Evolutionary conservation across 2,329 filamentous ascomycete species (phyloP).

Genomic region (Sclerotinia subarctica): DNA sequence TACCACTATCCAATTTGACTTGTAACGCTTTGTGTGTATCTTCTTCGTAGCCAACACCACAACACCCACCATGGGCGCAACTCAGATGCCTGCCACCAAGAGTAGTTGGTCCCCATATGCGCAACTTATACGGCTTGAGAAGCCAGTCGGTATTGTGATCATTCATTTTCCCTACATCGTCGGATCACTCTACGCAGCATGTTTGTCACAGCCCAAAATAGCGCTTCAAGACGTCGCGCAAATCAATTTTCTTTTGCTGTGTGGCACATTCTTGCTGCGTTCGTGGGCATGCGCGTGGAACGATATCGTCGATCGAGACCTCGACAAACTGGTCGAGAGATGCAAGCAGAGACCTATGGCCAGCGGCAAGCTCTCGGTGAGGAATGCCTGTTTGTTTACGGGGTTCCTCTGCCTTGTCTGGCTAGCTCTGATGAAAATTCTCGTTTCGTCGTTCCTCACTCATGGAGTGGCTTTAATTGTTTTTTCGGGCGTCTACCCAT

Average conservation of each 20-base stretch:
- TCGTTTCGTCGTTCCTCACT: background rate
- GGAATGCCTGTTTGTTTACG: background rate
- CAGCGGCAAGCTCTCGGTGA: background rate
- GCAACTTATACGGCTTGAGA: background rate
- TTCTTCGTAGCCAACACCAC: background rate
- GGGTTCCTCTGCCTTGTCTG: background rate
- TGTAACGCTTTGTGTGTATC: background rate
- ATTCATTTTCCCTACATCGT: background rate
- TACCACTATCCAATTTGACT: no score
- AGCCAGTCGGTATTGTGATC: background rate
- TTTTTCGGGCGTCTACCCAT: background rate
- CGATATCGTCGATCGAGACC: background rate
- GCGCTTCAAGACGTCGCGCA: background rate
- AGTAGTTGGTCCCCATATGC: background rate
- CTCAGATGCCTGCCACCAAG: background rate
- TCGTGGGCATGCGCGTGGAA: background rate
- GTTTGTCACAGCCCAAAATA: background rate
- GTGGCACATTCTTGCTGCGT: background rate
- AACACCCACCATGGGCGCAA: background rate
- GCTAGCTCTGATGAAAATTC: background rate
- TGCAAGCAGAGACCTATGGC: background rate
- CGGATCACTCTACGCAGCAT: background rate
- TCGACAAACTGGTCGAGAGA: background rate
- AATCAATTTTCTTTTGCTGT: background rate
- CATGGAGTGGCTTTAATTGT: background rate